Conservation (phyloP, 192 early-diverging fungal species). For the Neocallimastix lanati region DNA sequence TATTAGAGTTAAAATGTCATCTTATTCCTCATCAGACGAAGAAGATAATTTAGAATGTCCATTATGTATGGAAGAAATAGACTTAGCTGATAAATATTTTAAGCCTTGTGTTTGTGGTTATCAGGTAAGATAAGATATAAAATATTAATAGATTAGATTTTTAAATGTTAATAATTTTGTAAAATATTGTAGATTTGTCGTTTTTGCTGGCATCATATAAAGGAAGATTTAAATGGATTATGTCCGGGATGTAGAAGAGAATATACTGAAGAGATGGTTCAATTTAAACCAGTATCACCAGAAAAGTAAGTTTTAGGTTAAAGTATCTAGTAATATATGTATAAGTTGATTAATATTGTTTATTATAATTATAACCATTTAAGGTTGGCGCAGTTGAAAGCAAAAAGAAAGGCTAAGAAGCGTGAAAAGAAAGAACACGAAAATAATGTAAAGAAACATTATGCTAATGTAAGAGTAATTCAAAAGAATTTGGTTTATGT, state of each 20-base stretch:
- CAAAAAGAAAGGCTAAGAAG: conserved; percentile 74
- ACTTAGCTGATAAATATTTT: conserved; percentile 88
- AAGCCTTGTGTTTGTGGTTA: conserved; percentile 96
- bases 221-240: conserved; percentile 74
- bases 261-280: conserved; percentile 75
- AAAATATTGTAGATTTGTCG: conserved; percentile 63
- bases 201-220: conserved; percentile 98
- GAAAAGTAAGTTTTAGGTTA: conserved; percentile 79
- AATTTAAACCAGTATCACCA: conserved; percentile 52
- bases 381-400: conserved; percentile 46
- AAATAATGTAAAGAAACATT: conserved; percentile 11
- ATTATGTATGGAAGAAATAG: conserved; percentile 96
- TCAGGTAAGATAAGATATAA: conserved; percentile 51
- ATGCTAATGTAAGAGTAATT: conserved; percentile 85
- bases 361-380: no score
- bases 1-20: neutral
- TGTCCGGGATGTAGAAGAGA: conserved; percentile 88
- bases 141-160: no score
- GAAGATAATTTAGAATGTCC: conserved; percentile 94
- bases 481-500: conserved; percentile 98
- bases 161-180: no score
- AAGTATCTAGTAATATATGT: no score
- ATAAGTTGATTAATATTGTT: no score
- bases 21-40: neutral
- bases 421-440: conserved; percentile 74